phyloP scores from a whole-genome alignment of 164 flowering plant species.

The Annona squamosa region DNA sequence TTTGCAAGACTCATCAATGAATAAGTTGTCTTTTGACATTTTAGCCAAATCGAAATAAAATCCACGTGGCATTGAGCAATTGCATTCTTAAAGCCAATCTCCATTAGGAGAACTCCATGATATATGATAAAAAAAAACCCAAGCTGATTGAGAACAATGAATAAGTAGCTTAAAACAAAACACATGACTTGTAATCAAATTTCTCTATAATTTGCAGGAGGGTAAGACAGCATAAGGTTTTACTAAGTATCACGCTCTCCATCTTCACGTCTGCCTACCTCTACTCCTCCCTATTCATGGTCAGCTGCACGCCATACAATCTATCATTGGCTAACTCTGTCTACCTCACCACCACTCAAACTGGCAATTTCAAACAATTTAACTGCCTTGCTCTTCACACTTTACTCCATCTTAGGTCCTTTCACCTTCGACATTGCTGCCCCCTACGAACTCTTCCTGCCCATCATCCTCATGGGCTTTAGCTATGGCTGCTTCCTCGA shows the following conservation, averaged over 20 bases:
- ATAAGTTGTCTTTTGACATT: constrained; percentile 37
- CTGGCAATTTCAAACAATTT: constrained; percentile 86
- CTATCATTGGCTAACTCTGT: constrained; percentile 26
- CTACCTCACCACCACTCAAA: constrained; percentile 62
- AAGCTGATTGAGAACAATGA: too few species aligned
- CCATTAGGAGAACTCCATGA: too few species aligned
- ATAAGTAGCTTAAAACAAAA: too few species aligned
- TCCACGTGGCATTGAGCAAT: too few species aligned
- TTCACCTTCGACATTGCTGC: constrained; percentile 87
- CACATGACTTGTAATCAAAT: background rate
- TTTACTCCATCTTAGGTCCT: constrained; percentile 62
- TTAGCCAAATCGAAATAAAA: too few species aligned
- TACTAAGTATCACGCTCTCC: constrained; percentile 53
- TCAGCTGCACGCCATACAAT: constrained; percentile 58
- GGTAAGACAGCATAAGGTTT: constrained; percentile 57
- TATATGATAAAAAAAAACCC: too few species aligned
- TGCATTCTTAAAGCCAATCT: background rate
- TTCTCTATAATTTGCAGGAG: constrained; percentile 43
- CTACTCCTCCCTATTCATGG: constrained; percentile 71
- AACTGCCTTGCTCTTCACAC: constrained; percentile 71
- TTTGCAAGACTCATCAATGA: constrained; percentile 79
- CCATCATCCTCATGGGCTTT: constrained; percentile 30
- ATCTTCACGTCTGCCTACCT: constrained; percentile 75
- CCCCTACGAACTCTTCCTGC: constrained; percentile 91
- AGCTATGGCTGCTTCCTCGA: constrained; percentile 80